Percentiles rank a stretch among this genome's conserved stretches.
phyloP scores from a whole-genome alignment of 2,329 filamentous ascomycete species.

The Pseudonectria foliicola region DNA sequence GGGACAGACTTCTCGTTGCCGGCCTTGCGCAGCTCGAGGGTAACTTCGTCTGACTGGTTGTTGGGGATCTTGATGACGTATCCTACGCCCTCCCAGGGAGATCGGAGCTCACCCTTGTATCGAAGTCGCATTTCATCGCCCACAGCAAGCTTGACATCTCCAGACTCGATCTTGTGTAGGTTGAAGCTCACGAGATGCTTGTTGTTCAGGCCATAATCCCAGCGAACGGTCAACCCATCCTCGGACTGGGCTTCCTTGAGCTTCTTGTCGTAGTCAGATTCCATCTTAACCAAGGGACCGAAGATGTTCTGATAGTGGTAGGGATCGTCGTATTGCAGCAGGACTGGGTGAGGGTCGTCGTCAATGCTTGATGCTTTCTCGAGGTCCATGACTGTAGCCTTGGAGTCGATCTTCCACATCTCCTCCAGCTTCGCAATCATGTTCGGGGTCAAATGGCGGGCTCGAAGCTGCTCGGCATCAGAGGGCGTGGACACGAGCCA shows the following conservation, averaged over 20 bases:
- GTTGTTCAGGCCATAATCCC: slow-evolving; percentile 94
- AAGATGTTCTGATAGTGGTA: slow-evolving; percentile 99
- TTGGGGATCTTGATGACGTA: slow-evolving; percentile 99
- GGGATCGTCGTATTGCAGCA: slow-evolving; percentile 91
- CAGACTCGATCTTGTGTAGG: slow-evolving; percentile 92
- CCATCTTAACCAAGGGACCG: slow-evolving; percentile 95
- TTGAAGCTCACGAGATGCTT: slow-evolving; percentile 95
- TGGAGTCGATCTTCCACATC: slow-evolving; percentile 94
- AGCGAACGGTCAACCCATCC: slow-evolving; percentile 87
- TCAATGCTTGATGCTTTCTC: slow-evolving; percentile 89
- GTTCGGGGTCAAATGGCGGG: slow-evolving; percentile 84
- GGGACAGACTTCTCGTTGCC: slow-evolving; percentile 95
- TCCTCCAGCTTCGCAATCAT: slow-evolving; percentile 96
- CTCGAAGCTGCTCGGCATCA: slow-evolving; percentile 92
- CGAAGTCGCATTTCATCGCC: slow-evolving; percentile 97
- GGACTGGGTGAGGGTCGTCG: slow-evolving; percentile 87
- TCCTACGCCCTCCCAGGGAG: slow-evolving; percentile 93
- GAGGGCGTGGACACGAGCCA: slow-evolving; percentile 89
- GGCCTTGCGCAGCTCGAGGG: slow-evolving; percentile 86
- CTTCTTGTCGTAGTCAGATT: slow-evolving; percentile 98
- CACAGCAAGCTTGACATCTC: slow-evolving; percentile 95
- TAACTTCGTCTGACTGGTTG: slow-evolving; percentile 97
- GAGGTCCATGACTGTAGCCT: slow-evolving; percentile 80
- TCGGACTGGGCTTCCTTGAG: slow-evolving; percentile 97
- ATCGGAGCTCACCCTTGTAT: slow-evolving; percentile 88